These are phyloP conservation scores for Lipomyces starkeyi DNA, from an alignment of 805 yeast species.

Conservation along the genomic window DNA sequence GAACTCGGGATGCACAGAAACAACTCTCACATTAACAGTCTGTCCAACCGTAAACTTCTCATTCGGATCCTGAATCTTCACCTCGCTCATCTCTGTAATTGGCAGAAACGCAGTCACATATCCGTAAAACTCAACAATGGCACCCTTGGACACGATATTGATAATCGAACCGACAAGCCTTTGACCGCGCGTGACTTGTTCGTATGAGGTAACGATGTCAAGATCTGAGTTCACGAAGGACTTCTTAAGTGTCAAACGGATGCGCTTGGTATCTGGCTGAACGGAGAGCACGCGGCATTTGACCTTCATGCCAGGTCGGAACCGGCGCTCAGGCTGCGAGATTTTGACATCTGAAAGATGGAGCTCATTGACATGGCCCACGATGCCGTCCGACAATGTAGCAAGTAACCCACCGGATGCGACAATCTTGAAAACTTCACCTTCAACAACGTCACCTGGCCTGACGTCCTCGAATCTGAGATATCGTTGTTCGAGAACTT, in stretches of 20 bases:
- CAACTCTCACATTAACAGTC: constrained; percentile 70
- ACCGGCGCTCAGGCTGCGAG: constrained; percentile 89
- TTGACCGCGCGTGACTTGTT: constrained; percentile 59
- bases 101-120: constrained; percentile 81
- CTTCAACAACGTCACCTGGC: constrained; percentile 66
- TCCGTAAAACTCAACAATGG: constrained; percentile 82
- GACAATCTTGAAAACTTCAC: constrained; percentile 60
- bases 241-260: constrained; percentile 78
- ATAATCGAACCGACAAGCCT: constrained; percentile 77
- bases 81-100: constrained; percentile 85
- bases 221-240: constrained; percentile 65
- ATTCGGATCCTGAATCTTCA: constrained; percentile 75
- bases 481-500: constrained; percentile 66
- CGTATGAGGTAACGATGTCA: constrained; percentile 50
- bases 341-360: constrained; percentile 87
- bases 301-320: constrained; percentile 81
- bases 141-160: constrained; percentile 75
- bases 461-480: constrained; percentile 75
- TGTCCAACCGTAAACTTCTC: constrained; percentile 85
- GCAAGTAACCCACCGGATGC: constrained; percentile 72
- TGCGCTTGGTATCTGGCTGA: constrained; percentile 52
- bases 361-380: constrained; percentile 73
- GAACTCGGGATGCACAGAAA: constrained; percentile 60
- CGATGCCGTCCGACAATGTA: constrained; percentile 64
- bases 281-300: constrained; percentile 72